Evolutionary conservation across 148 eudicot species (phyloP).

Genomic region (Rhododendron mucronatum): DNA sequence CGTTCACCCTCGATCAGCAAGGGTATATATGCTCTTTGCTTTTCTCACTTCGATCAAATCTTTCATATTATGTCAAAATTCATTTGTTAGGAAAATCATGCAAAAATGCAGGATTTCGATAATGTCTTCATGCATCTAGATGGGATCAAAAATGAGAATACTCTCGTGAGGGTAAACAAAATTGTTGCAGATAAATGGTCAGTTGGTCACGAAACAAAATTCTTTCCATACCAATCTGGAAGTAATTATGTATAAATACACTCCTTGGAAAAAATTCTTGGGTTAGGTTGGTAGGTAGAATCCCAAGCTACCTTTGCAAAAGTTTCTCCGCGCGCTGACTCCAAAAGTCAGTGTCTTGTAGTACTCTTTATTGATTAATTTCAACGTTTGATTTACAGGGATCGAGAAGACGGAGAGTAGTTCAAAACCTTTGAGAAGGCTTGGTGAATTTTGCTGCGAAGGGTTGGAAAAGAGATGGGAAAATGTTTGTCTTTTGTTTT

Average conservation of each 20-base stretch:
- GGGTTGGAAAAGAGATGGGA: background rate
- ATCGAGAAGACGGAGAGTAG: background rate
- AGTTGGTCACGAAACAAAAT: background rate
- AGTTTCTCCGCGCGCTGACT: background rate
- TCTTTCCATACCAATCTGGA: background rate
- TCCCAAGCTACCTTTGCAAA: background rate
- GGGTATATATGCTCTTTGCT: too few relatives aligned
- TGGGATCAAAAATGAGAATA: too few relatives aligned
- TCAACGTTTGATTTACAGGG: background rate
- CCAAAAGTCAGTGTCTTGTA: too few relatives aligned
- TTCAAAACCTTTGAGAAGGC: background rate
- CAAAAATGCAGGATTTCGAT: too few relatives aligned
- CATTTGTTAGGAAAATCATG: too few relatives aligned
- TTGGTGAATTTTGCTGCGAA: background rate
- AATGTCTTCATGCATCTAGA: too few relatives aligned
- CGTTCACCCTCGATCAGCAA: too few relatives aligned
- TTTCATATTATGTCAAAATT: too few relatives aligned
- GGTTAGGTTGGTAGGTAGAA: conserved; percentile 5
- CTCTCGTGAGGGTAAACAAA: too few relatives aligned
- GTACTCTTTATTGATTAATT: background rate
- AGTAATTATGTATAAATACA: background rate
- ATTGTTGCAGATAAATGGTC: background rate
- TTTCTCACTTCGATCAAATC: too few relatives aligned
- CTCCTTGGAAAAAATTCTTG: background rate
- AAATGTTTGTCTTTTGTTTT: too few relatives aligned